Base-by-base conservation (phyloP, 495 filamentous ascomycete genomes). In the Podospora tetraspora region DNA sequence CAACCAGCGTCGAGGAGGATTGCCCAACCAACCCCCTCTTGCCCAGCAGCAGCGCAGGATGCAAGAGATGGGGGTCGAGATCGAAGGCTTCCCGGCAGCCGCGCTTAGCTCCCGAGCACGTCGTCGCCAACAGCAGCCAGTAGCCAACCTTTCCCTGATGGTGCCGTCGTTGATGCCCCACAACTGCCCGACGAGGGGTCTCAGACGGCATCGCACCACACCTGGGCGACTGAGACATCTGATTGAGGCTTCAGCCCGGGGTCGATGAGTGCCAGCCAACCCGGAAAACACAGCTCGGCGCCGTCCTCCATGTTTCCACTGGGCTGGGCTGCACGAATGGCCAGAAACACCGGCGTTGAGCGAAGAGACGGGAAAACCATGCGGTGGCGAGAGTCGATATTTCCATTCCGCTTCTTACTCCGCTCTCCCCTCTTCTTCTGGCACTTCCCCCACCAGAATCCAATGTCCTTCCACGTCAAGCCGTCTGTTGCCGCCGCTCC, bases 101-200 rank as follows among this genome's bases (percentile, higher is more conserved):
- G 69, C 71, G 71, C 64, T 69, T 69, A 61, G 52, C 61, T 64
- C 34, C 25, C 59, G 66, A 68, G 61, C 58, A 22, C 10, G 5
- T 32, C 57, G 30, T 34, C 23, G 34, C 25, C 58, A 62, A 29
- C 57, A 12, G 23, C 29, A 56, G 25, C 65, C 57, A 61, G 52
- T 66, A 25, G 61, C 58, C 64, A 64, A 66, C 57, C 25, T 23
- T 23, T 64, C 61, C 27, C 3, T 4, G 27, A 3, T 25, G 62
- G 27, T 52, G 29, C 63, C 62, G 34, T 61, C 34, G 23, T 25
- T 70, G 57, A 57, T 22, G 68, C 64, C 70, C 72, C 70, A 68
- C 65, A 65, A 61, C 70, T 70, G 69, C 72, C 72, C 60, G 63
- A 70, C 62, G 60, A 65, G 57, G 32, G 58, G 71, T 65, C 67